These are phyloP conservation scores for Trichoderma arundinaceum DNA, from an alignment of 2,329 filamentous ascomycete species.

Conservation along the genomic window DNA sequence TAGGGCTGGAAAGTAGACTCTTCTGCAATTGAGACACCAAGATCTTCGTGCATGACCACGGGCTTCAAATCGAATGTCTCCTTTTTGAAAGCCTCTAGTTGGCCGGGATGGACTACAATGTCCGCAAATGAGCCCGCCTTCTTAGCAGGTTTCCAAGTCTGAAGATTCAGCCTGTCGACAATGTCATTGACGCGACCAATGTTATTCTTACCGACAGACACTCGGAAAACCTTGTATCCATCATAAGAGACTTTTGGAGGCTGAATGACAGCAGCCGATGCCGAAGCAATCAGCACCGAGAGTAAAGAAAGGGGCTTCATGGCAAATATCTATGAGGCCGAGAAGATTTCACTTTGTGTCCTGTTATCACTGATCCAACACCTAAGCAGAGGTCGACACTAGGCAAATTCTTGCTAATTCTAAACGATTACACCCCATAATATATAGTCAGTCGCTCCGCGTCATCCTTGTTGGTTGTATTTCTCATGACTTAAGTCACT, in stretches of 20 bases:
- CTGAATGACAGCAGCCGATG: slow-evolving; percentile 30
- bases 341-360: not conserved
- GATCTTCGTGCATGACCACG: slow-evolving; percentile 47
- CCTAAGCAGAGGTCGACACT: not conserved
- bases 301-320: slow-evolving; percentile 36
- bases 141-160: slow-evolving; percentile 48
- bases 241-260: slow-evolving; percentile 45
- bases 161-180: slow-evolving; percentile 44
- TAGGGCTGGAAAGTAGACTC: slow-evolving; percentile 43
- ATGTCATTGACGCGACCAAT: slow-evolving; percentile 44
- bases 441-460: slow-evolving; percentile 13
- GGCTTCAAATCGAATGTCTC: slow-evolving; percentile 43
- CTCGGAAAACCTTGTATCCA: slow-evolving; percentile 53
- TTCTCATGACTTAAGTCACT: not conserved
- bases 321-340: not conserved
- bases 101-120: slow-evolving; percentile 48
- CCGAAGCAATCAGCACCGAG: slow-evolving; percentile 33
- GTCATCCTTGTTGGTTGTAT: not conserved
- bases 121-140: slow-evolving; percentile 47
- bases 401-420: not conserved
- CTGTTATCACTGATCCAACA: not conserved
- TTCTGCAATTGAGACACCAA: slow-evolving; percentile 47
- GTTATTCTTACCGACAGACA: slow-evolving; percentile 44
- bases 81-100: slow-evolving; percentile 44
- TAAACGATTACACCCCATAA: not conserved